Percentiles rank a stretch among this genome's conserved stretches.
Evolutionary conservation across 345 rosid species (phyloP).

Genomic region (Stellera chamaejasme): DNA sequence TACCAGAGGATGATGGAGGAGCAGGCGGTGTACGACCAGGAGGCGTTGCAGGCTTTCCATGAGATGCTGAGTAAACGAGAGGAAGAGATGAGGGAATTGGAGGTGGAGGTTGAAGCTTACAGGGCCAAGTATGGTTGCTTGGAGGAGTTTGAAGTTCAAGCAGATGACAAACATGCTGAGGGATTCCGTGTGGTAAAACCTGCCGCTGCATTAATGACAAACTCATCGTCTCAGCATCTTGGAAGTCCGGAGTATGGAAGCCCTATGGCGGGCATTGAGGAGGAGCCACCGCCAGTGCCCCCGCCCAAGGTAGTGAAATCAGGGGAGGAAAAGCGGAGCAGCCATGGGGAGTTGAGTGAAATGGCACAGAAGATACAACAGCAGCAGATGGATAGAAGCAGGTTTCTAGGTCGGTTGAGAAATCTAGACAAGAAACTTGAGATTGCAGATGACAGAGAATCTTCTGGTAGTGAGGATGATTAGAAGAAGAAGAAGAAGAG

Average conservation of each 20-base stretch:
- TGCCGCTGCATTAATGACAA: background rate
- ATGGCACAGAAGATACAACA: background rate
- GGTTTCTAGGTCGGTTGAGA: slow-evolving; percentile 13
- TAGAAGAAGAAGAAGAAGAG: slow-evolving; percentile 16
- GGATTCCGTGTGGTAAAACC: slow-evolving; percentile 19
- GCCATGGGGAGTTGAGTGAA: too few species aligned
- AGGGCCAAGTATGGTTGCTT: slow-evolving; percentile 45
- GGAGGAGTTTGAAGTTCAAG: slow-evolving; percentile 20
- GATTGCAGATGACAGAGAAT: slow-evolving; percentile 10
- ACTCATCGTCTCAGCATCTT: slow-evolving; percentile 8
- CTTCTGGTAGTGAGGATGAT: slow-evolving; percentile 16
- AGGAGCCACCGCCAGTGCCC: background rate
- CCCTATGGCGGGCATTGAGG: slow-evolving; percentile 12
- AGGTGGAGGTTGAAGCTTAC: slow-evolving; percentile 51
- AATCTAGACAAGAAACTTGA: slow-evolving; percentile 20
- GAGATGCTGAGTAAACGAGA: slow-evolving; percentile 46
- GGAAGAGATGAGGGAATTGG: slow-evolving; percentile 50
- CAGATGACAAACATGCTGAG: slow-evolving; percentile 14
- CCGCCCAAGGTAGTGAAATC: slow-evolving; percentile 11
- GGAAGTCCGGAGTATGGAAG: slow-evolving; percentile 19
- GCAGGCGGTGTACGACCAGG: slow-evolving; percentile 85
- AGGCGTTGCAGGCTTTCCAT: slow-evolving; percentile 53
- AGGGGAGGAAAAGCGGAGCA: slow-evolving; percentile 6
- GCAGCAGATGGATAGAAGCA: background rate
- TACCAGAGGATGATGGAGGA: slow-evolving; percentile 98